These are phyloP conservation scores for Elaphomyces granulatus DNA, from an alignment of 495 filamentous ascomycete species.

Conservation along the genomic window DNA sequence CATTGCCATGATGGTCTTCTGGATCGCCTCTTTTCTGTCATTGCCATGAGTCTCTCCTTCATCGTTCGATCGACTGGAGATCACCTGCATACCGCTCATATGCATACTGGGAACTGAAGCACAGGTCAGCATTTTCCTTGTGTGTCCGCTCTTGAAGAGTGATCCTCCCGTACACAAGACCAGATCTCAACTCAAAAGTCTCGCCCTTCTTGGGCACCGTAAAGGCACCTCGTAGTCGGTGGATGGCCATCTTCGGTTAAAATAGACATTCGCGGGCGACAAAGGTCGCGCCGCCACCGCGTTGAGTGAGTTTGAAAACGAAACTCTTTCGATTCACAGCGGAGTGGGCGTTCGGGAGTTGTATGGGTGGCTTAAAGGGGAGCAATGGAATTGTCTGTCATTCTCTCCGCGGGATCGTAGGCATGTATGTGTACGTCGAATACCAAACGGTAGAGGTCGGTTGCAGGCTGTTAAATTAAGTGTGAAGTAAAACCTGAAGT, in stretches of 20 bases:
- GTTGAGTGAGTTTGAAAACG: not conserved
- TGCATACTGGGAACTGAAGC: conserved; percentile 76
- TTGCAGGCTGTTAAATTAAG: no score
- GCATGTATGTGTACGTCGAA: no score
- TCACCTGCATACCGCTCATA: conserved; percentile 58
- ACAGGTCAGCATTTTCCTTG: conserved; percentile 17
- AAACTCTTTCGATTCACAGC: no score
- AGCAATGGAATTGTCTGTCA: no score
- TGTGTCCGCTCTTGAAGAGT: no score
- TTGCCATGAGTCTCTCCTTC: conserved; percentile 14
- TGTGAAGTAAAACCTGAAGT: no score
- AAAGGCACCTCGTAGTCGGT: conserved; percentile 89
- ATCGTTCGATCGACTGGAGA: conserved; percentile 1
- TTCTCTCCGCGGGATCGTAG: no score
- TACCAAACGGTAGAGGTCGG: no score
- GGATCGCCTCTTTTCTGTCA: conserved; percentile 84
- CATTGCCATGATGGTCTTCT: conserved; percentile 99
- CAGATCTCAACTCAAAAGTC: conserved; percentile 93
- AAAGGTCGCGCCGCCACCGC: conserved; percentile 35
- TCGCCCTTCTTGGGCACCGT: conserved; percentile 88
- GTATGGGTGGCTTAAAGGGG: no score
- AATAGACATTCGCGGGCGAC: conserved; percentile 27
- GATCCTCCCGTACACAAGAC: conserved; percentile 61
- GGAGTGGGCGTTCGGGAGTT: no score
- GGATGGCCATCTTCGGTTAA: conserved; percentile 64